phyloP scores from a whole-genome alignment of 495 filamentous ascomycete genomes.

The Hyaloscypha finlandica region DNA sequence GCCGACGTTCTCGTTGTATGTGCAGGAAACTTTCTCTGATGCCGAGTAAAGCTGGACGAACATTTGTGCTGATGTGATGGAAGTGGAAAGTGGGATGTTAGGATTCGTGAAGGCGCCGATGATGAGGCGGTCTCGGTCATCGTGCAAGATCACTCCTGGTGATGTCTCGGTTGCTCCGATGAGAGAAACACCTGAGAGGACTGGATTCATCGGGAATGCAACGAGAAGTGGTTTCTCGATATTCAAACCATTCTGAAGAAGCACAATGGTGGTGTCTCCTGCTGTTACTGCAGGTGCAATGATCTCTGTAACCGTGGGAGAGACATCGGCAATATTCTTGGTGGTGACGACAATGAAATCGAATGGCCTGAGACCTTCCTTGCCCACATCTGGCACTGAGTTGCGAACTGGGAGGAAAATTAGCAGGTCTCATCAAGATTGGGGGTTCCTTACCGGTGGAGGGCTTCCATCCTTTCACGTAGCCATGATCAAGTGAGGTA shows the following conservation, averaged over 20 bases:
- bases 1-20: constrained; percentile 39
- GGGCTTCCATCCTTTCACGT: constrained; percentile 36
- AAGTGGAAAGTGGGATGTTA: constrained; percentile 18
- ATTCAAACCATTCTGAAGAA: constrained; percentile 65
- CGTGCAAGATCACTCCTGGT: constrained; percentile 48
- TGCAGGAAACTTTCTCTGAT: constrained; percentile 36
- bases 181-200: constrained; percentile 55
- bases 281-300: constrained; percentile 51
- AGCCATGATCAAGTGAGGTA: constrained; percentile 38
- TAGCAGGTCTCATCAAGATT: constrained; percentile 1
- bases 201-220: constrained; percentile 51
- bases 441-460: constrained; percentile 12
- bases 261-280: constrained; percentile 50
- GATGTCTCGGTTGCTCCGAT: constrained; percentile 49
- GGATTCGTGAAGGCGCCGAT: constrained; percentile 50
- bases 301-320: constrained; percentile 39
- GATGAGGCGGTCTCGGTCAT: constrained; percentile 41
- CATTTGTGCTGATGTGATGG: constrained; percentile 12
- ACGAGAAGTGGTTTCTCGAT: constrained; percentile 58
- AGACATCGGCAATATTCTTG: constrained; percentile 50
- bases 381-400: constrained; percentile 41
- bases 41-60: constrained; percentile 45
- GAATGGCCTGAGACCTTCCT: constrained; percentile 35
- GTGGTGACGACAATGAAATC: constrained; percentile 56
- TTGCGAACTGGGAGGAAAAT: constrained; percentile 35